A percentile compares a stretch with the other conserved stretches of the same genome.
These are phyloP conservation scores for Dictyophora rubrovolvata DNA, from an alignment of 768 basidiomycete species.

Conservation along the genomic window DNA sequence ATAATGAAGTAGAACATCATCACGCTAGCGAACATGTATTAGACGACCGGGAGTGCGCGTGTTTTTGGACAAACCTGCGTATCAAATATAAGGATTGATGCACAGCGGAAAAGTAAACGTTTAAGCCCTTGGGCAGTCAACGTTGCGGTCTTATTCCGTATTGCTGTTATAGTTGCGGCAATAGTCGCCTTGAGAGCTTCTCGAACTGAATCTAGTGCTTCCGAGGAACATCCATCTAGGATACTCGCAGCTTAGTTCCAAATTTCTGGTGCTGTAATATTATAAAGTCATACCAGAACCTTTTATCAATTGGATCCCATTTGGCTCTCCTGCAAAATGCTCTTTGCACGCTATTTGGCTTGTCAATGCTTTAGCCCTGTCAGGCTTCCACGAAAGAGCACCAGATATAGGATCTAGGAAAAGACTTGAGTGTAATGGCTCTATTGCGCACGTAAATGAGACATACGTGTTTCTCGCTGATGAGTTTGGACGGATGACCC, in stretches of 20 bases:
- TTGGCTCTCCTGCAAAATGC: conserved; percentile 83
- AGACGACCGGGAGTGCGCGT: background rate
- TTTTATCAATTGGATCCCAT: conserved; percentile 65
- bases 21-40: conserved; percentile 40
- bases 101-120: conserved; percentile 77
- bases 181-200: conserved; percentile 58
- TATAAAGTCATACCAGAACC: conserved; percentile 41
- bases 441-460: background rate
- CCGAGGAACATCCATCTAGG: conserved; percentile 51
- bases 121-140: conserved; percentile 77
- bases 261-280: background rate
- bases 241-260: background rate
- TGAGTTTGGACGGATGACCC: conserved; percentile 72
- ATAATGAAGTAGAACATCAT: conserved; percentile 77
- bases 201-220: conserved; percentile 51
- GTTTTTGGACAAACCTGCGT: conserved; percentile 39
- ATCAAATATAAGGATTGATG: conserved; percentile 63
- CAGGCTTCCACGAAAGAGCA: conserved; percentile 45
- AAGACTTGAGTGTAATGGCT: conserved; percentile 31
- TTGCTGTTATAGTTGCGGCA: conserved; percentile 52
- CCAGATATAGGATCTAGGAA: conserved; percentile 18
- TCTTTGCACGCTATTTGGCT: conserved; percentile 85
- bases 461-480: conserved; percentile 65
- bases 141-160: conserved; percentile 60
- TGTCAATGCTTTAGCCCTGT: conserved; percentile 70